Conservation (phyloP, 345 rosid genomes). For the Lumnitzera littorea region DNA sequence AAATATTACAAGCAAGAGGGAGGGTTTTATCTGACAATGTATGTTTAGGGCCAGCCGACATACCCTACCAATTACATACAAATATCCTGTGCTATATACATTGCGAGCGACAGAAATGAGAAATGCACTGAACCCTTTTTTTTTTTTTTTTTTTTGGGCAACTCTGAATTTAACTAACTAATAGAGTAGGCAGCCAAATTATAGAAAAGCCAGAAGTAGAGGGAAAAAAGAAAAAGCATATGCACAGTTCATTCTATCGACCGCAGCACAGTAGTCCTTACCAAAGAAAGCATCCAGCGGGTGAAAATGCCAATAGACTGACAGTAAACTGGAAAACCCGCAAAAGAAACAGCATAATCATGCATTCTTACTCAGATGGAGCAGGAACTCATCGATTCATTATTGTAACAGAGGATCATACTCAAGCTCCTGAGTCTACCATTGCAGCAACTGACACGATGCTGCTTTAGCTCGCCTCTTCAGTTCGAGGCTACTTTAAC, state of each 20-base stretch:
- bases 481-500: slow-evolving; percentile 1
- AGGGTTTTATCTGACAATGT: too few relatives aligned
- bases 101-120: not conserved
- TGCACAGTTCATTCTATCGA: slow-evolving; percentile 1
- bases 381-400: not conserved
- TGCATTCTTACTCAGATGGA: too few relatives aligned
- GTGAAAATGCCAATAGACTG: too few relatives aligned
- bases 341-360: too few relatives aligned
- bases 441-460: not conserved
- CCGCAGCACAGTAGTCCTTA: not conserved
- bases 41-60: too few relatives aligned
- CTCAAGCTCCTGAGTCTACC: not conserved
- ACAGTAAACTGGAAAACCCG: too few relatives aligned
- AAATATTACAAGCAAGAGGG: too few relatives aligned
- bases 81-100: slow-evolving; percentile 1
- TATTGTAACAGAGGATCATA: not conserved
- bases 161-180: slow-evolving; percentile 6
- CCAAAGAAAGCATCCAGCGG: too few relatives aligned
- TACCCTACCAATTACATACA: too few relatives aligned
- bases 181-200: slow-evolving; percentile 2
- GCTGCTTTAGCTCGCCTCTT: not conserved
- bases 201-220: slow-evolving; percentile 2
- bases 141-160: not conserved
- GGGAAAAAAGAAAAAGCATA: not conserved
- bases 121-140: slow-evolving; percentile 1